Base-by-base conservation (phyloP, 768 basidiomycete genomes). In the Russula abietina region DNA sequence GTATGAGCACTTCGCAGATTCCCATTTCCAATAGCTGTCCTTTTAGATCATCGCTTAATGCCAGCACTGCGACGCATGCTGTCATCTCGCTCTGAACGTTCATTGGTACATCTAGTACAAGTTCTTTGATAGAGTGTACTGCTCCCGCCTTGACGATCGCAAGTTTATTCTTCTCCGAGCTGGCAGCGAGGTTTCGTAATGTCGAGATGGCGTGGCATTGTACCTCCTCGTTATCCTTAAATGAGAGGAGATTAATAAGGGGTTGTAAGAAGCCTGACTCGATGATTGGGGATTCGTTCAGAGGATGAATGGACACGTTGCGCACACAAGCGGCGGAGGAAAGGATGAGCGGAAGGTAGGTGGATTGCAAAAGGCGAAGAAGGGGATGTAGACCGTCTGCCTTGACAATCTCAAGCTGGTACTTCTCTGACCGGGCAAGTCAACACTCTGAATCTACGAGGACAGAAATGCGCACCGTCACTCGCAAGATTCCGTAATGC, bases 61-160 rank as follows among this genome's bases (percentile, higher is more conserved):
- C 97, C 65, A 99, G 76, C 16, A 98, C 97, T 19, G 97, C 97
- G 49, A 98, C 89, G 69, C 96, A 98, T 7, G 97, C 97, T 48
- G 97, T 99, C 97, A 99, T 99, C 77, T 98, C 97, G 71, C 93
- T 96, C 76, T 99, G 97, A 12, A 99, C 97, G 65, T 89, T 90
- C 78, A 97, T 85, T 4, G 97, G 94, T 1, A 98, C 96, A 70
- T 89, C 89, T 14, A 99, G 78, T 2, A 99, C 94, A 19, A 99
- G 79, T 70, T 98, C 93, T 76, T 97, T 97, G 77, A 99, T 99
- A 49, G 91, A 87, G 71, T 93, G 91, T 4, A 98, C 88, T 19
- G 97, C 97, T 4, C 97, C 97, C 6, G 97, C 96, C 73, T 97
- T 91, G 57, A 99, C 95, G 60, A 99, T 98, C 9, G 95, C 93